A percentile compares a stretch with the other conserved stretches of the same genome.
Evolutionary conservation across 2,329 filamentous ascomycete genomes (phyloP).

Genomic region (Fusarium metavorans): DNA sequence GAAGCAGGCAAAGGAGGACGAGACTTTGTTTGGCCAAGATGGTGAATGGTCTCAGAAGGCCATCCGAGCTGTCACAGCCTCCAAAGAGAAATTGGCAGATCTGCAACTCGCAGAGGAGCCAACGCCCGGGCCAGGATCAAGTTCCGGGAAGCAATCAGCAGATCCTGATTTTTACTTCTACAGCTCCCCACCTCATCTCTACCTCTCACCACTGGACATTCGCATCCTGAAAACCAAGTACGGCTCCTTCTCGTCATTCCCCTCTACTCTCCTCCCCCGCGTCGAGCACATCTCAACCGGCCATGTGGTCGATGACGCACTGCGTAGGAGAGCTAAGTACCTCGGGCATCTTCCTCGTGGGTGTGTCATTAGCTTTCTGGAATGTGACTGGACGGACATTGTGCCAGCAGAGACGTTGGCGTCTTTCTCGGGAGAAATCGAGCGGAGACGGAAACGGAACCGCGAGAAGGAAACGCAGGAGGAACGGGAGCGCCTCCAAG

Average conservation of each 20-base stretch:
- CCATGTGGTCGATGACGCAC: slow-evolving; percentile 85
- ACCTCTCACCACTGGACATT: slow-evolving; percentile 90
- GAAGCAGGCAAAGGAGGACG: slow-evolving; percentile 86
- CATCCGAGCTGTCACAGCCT: slow-evolving; percentile 76
- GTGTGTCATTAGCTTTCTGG: slow-evolving; percentile 91
- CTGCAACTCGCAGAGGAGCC: slow-evolving; percentile 48
- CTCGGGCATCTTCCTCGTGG: slow-evolving; percentile 87
- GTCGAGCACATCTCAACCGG: slow-evolving; percentile 92
- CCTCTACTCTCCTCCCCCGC: slow-evolving; percentile 85
- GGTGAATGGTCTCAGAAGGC: slow-evolving; percentile 93
- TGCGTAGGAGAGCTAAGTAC: slow-evolving; percentile 88
- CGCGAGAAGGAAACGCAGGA: slow-evolving; percentile 86
- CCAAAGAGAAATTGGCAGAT: slow-evolving; percentile 77
- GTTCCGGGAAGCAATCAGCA: slow-evolving; percentile 42
- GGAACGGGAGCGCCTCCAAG: slow-evolving; percentile 85
- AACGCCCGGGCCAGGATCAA: slow-evolving; percentile 21
- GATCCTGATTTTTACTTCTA: slow-evolving; percentile 84
- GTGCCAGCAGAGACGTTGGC: slow-evolving; percentile 81
- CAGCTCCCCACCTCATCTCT: slow-evolving; percentile 86
- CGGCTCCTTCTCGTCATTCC: slow-evolving; percentile 84
- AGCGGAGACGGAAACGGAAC: slow-evolving; percentile 80
- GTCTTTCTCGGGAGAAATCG: slow-evolving; percentile 81
- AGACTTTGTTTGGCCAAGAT: slow-evolving; percentile 90
- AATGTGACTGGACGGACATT: slow-evolving; percentile 95
- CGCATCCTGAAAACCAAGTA: slow-evolving; percentile 92